Conservation (phyloP, 768 basidiomycete genomes). For the Trichaptum fuscoviolaceum region DNA sequence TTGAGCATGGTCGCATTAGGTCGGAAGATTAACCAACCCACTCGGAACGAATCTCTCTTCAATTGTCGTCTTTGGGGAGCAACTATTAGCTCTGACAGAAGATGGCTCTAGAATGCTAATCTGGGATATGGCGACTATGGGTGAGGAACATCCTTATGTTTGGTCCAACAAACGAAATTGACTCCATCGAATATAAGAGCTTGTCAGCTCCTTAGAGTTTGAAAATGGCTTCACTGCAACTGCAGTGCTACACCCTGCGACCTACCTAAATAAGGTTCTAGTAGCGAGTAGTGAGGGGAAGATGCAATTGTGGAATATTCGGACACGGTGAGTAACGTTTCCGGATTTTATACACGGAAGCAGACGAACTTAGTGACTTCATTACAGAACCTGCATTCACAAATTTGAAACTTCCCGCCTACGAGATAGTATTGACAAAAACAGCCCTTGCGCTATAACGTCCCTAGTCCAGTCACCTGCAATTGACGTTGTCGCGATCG, state of each 20-base stretch:
- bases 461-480: constrained; percentile 87
- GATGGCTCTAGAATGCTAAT: constrained; percentile 70
- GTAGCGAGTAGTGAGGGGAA: constrained; percentile 76
- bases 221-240: constrained; percentile 83
- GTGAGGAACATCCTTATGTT: constrained; percentile 32
- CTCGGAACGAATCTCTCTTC: constrained; percentile 54
- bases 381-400: constrained; percentile 72
- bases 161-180: constrained; percentile 6
- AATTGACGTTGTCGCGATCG: constrained; percentile 93
- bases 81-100: constrained; percentile 74
- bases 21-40: constrained; percentile 57
- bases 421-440: constrained; percentile 31
- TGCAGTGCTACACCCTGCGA: constrained; percentile 84
- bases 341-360: constrained; percentile 5
- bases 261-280: constrained; percentile 94
- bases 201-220: constrained; percentile 70
- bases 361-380: constrained; percentile 5
- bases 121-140: constrained; percentile 64
- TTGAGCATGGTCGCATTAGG: constrained; percentile 31
- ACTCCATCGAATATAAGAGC: constrained; percentile 32
- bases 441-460: constrained; percentile 52
- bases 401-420: constrained; percentile 58
- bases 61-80: constrained; percentile 75
- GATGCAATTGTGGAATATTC: constrained; percentile 92
- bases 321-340: constrained; percentile 55